phyloP scores from a whole-genome alignment of 257 asterid genomes.

The Forsythia viridissima region DNA sequence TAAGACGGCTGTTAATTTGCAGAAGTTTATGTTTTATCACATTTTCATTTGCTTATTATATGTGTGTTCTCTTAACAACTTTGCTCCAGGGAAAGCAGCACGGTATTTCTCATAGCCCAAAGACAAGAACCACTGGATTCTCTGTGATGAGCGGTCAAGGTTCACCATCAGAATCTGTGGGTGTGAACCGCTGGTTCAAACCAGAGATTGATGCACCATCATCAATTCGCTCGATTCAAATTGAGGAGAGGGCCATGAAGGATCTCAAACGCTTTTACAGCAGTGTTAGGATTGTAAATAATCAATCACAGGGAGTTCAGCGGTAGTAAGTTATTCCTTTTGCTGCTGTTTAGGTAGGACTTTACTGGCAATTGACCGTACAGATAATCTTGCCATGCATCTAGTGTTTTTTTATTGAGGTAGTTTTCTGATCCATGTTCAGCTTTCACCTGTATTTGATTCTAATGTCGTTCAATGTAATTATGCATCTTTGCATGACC shows the following conservation, averaged over 20 bases:
- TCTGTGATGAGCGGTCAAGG: slow-evolving; percentile 69
- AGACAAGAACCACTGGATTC: slow-evolving; percentile 69
- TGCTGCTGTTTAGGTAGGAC: slow-evolving; percentile 16
- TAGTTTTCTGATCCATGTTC: not conserved
- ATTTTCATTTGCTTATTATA: not conserved
- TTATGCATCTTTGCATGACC: not conserved
- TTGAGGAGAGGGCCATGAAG: slow-evolving; percentile 91
- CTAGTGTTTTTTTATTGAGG: not conserved
- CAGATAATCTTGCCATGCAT: slow-evolving; percentile 12
- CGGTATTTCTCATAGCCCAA: slow-evolving; percentile 67
- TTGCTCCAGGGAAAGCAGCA: slow-evolving; percentile 56
- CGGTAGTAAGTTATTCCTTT: not conserved
- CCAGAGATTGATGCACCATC: slow-evolving; percentile 76
- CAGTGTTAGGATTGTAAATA: slow-evolving; percentile 75
- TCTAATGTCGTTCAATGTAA: not conserved
- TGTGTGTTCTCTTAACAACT: not conserved
- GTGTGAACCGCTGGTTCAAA: slow-evolving; percentile 88
- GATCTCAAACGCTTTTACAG: slow-evolving; percentile 89
- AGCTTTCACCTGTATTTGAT: not conserved
- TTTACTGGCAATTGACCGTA: slow-evolving; percentile 24
- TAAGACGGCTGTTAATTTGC: not conserved
- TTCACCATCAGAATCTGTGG: slow-evolving; percentile 67
- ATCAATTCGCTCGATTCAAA: slow-evolving; percentile 81
- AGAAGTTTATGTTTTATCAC: not conserved
- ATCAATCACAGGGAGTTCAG: slow-evolving; percentile 50